Conservation (phyloP, 2,329 filamentous ascomycete genomes). For the Pezicula radicicola region DNA sequence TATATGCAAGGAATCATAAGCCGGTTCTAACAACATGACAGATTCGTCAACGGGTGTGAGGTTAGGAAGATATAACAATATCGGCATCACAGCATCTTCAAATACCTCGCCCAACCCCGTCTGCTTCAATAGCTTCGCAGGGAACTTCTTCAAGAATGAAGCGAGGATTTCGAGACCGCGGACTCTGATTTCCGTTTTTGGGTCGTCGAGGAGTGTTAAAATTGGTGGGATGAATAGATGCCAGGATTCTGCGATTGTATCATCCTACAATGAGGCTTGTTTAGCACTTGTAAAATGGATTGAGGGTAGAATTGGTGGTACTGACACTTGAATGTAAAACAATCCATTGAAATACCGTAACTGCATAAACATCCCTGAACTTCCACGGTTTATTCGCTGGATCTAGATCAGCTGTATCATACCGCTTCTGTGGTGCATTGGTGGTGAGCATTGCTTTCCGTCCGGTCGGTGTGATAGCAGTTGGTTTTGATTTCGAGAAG, state of each 20-base stretch:
- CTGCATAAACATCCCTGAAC: conserved; percentile 43
- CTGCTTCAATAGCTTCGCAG: conserved; percentile 48
- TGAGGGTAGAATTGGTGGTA: conserved; percentile 8
- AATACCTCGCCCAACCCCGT: conserved; percentile 69
- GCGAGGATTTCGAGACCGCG: conserved; percentile 53
- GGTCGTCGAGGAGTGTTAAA: conserved; percentile 66
- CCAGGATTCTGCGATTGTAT: conserved; percentile 56
- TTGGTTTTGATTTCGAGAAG: conserved; percentile 56
- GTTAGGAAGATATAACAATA: conserved; percentile 72
- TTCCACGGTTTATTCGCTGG: conserved; percentile 59
- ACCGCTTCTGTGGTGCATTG: conserved; percentile 33
- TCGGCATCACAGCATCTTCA: conserved; percentile 65
- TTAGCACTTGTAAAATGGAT: not conserved
- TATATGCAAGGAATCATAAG: conserved; percentile 64
- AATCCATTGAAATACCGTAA: conserved; percentile 61
- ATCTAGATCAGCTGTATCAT: conserved; percentile 35
- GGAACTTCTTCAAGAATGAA: conserved; percentile 52
- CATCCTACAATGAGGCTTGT: conserved; percentile 26
- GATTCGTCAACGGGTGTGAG: conserved; percentile 74
- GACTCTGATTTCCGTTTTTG: conserved; percentile 47
- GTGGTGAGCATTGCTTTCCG: conserved; percentile 47
- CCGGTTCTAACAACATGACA: conserved; percentile 55
- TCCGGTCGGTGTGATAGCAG: conserved; percentile 52
- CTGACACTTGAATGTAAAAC: conserved; percentile 48
- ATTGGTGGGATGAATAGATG: conserved; percentile 67